Evolutionary conservation across 352 stramenopile genomes (phyloP).

Genomic region (Phytopythium montanum): DNA sequence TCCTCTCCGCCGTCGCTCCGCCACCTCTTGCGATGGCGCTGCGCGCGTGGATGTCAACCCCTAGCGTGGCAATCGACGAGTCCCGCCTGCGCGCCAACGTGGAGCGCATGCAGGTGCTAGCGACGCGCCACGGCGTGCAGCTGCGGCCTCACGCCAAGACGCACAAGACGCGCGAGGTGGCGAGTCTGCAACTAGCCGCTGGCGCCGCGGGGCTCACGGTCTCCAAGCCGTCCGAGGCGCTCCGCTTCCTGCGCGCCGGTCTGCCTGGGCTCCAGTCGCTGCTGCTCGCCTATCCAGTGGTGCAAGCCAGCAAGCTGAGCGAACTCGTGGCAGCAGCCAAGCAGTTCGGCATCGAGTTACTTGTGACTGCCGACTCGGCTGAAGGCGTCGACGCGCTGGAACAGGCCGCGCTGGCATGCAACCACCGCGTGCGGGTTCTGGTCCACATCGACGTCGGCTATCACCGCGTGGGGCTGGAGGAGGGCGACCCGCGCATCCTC

Average conservation of each 20-base stretch:
- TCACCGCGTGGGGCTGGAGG: slow-evolving; percentile 65
- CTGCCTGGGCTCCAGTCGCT: slow-evolving; percentile 47
- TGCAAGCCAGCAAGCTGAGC: slow-evolving; percentile 52
- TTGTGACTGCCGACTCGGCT: slow-evolving; percentile 58
- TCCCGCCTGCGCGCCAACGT: slow-evolving; percentile 56
- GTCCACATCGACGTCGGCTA: slow-evolving; percentile 77
- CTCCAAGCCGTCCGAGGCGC: slow-evolving; percentile 65
- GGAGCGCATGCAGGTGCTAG: slow-evolving; percentile 59
- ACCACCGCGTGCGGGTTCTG: slow-evolving; percentile 47
- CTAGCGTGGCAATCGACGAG: slow-evolving; percentile 63
- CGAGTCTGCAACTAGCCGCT: slow-evolving; percentile 40
- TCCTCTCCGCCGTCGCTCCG: no score
- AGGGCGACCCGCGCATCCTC: slow-evolving; percentile 44
- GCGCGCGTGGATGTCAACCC: slow-evolving; percentile 56
- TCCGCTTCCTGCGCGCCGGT: slow-evolving; percentile 49
- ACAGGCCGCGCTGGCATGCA: slow-evolving; percentile 35
- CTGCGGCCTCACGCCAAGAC: slow-evolving; percentile 73
- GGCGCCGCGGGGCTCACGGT: slow-evolving; percentile 60
- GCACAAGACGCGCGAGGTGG: slow-evolving; percentile 76
- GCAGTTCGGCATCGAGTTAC: slow-evolving; percentile 43
- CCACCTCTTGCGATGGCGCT: slow-evolving; percentile 9
- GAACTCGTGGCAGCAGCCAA: slow-evolving; percentile 46
- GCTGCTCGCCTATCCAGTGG: slow-evolving; percentile 63
- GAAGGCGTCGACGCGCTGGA: slow-evolving; percentile 50
- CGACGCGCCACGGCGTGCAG: slow-evolving; percentile 35